Evolutionary conservation across 345 rosid genomes (phyloP), one percentile per base, ranked within the genome.

Genomic region (Aegle marmelos): DNA sequence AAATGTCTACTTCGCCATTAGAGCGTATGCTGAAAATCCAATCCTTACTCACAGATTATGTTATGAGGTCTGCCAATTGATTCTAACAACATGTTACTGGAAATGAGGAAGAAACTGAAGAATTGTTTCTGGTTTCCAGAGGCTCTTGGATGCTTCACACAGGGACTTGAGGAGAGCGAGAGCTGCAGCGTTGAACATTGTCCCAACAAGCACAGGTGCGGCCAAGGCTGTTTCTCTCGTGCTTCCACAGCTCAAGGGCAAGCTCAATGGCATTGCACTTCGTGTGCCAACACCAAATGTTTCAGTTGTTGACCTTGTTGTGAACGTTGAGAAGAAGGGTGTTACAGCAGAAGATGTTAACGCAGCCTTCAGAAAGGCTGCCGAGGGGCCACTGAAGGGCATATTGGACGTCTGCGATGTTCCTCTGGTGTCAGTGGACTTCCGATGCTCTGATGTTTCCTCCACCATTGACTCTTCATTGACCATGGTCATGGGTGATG

Each of bases 271-370:
- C 22, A 96, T 96, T 57, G 99, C 98, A 9, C 93, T 96, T 16
- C 94, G 97, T 73, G 99, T 96, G 72, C 99, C 99, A n/a, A 96
- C 99, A 14, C 99, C 99, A 0, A 96, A 96, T 13, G 98, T 96
- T 2, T 96, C 99, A 2, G 97, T 94, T 10, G 97, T 96, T 4
- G 99, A 96, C 85, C 95, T 96, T 7, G 99, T 92, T 34, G 84
- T 96, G 64, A 96, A 94, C 60, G 93, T 92, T 24, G 94, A 62
- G 82, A 96, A 94, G 89, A 92, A 93, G 81, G 99, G 97, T 25
- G 77, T 93, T 21, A 79, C 89, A 0, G 94, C 98, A 0, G 98
- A 94, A 81, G 99, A 96, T 30, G 98, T 96, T 63, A 96, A 96
- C 58, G 91, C 81, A n/a, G 98, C 98, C 71, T 96, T 96, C 85